These are phyloP conservation scores for Spizellomyces punctatus DNA, from an alignment of 192 early-diverging fungal species.

Conservation along the genomic window DNA sequence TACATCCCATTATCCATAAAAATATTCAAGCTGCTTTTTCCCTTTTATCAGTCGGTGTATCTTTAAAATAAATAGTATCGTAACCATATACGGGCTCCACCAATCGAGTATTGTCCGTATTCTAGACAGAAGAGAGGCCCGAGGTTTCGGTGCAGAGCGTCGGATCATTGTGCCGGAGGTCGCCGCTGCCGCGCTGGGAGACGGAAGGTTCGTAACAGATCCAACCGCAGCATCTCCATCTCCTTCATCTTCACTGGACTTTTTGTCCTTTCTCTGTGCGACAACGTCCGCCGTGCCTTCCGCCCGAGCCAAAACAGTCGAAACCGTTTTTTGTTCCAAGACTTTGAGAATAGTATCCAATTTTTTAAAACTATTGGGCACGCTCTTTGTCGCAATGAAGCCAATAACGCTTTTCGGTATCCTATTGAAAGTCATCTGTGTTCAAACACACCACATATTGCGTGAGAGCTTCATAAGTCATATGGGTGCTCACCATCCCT, in stretches of 20 bases:
- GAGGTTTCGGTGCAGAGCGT: not conserved
- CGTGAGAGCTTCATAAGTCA: not conserved
- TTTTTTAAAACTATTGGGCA: conserved; percentile 29
- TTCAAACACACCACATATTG: not conserved
- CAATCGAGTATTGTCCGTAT: conserved; percentile 9
- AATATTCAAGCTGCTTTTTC: not conserved
- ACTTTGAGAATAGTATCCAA: conserved; percentile 11
- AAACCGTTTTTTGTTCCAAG: conserved; percentile 7
- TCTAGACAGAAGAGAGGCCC: not conserved
- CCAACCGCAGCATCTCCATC: not conserved
- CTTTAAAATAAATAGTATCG: conserved; percentile 18
- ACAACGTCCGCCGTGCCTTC: conserved; percentile 1
- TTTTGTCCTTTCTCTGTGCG: not conserved
- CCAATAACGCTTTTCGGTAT: conserved; percentile 44
- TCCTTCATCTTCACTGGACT: not conserved
- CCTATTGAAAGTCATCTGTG: not conserved
- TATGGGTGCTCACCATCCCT: conserved; percentile 31
- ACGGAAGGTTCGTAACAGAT: not conserved
- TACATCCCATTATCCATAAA: too few relatives aligned
- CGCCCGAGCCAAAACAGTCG: conserved; percentile 1
- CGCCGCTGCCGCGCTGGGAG: not conserved
- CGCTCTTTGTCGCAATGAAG: conserved; percentile 32
- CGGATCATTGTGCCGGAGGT: not conserved
- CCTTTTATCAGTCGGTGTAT: not conserved
- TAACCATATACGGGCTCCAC: conserved; percentile 28